phyloP scores from a whole-genome alignment of 2,329 filamentous ascomycete genomes.

The Westerdykella aurantiaca region DNA sequence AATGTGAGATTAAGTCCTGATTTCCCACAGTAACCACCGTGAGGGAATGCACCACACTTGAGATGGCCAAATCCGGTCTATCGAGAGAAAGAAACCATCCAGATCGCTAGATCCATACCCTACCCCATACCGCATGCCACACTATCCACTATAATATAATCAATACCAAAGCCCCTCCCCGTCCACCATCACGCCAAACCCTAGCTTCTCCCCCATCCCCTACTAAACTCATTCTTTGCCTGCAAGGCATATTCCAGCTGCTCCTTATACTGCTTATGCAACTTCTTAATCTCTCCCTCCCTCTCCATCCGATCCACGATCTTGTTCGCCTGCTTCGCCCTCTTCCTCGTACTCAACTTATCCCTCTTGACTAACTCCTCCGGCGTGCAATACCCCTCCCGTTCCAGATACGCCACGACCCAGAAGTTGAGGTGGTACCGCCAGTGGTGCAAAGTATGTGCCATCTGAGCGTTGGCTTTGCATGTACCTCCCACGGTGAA shows the following conservation, averaged over 20 bases:
- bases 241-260: slow-evolving; percentile 43
- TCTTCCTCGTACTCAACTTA: slow-evolving; percentile 54
- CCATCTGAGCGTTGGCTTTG: slow-evolving; percentile 60
- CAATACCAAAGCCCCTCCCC: no score
- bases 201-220: slow-evolving; percentile 17
- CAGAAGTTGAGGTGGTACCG: slow-evolving; percentile 66
- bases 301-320: slow-evolving; percentile 61
- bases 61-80: no score
- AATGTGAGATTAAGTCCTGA: no score
- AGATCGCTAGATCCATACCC: no score
- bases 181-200: no score
- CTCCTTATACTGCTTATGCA: slow-evolving; percentile 62
- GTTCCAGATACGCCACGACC: slow-evolving; percentile 58
- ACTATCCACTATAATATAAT: no score
- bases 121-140: no score
- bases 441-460: slow-evolving; percentile 71
- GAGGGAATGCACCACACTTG: no score
- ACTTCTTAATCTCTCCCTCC: slow-evolving; percentile 52
- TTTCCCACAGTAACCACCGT: no score
- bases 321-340: slow-evolving; percentile 55
- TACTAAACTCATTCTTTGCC: slow-evolving; percentile 22
- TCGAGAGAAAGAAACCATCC: no score
- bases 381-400: slow-evolving; percentile 53
- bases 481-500: slow-evolving; percentile 42
- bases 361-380: slow-evolving; percentile 57